phyloP scores from a whole-genome alignment of 2,329 filamentous ascomycete species.

The Chrysosporium keratinophilum region DNA sequence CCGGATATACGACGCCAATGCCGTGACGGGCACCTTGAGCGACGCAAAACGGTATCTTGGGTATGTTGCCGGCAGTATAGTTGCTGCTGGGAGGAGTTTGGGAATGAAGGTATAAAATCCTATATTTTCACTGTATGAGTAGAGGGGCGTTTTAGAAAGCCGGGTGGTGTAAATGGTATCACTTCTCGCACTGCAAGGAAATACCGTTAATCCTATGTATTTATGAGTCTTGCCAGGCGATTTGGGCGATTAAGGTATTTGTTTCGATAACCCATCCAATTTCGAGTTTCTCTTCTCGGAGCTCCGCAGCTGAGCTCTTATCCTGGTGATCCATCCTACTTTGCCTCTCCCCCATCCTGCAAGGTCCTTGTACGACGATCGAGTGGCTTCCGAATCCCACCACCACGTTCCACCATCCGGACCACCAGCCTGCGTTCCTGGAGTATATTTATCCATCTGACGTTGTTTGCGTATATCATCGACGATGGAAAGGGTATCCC shows the following conservation, averaged over 20 bases:
- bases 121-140: neutral
- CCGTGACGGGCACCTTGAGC: slow-evolving; percentile 51
- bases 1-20: slow-evolving; percentile 59
- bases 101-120: slow-evolving; percentile 60
- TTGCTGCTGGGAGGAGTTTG: slow-evolving; percentile 82
- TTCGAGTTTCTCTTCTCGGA: neutral
- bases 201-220: no score
- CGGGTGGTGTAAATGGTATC: neutral
- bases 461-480: slow-evolving; percentile 24
- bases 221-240: neutral
- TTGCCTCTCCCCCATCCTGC: slow-evolving; percentile 8
- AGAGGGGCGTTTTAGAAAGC: neutral
- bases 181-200: neutral
- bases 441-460: slow-evolving; percentile 16
- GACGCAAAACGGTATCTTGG: slow-evolving; percentile 66
- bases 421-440: neutral
- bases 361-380: slow-evolving; percentile 14
- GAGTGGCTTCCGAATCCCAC: slow-evolving; percentile 15
- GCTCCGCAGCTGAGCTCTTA: slow-evolving; percentile 5
- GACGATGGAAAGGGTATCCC: slow-evolving; percentile 27
- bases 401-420: neutral
- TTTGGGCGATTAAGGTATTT: neutral
- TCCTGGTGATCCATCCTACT: slow-evolving; percentile 8
- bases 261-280: neutral
- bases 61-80: slow-evolving; percentile 63